Percentiles rank a stretch among this genome's conserved stretches.
Conservation (phyloP, 202 grass and related monocot species). For the Cymbopogon flexuosus region DNA sequence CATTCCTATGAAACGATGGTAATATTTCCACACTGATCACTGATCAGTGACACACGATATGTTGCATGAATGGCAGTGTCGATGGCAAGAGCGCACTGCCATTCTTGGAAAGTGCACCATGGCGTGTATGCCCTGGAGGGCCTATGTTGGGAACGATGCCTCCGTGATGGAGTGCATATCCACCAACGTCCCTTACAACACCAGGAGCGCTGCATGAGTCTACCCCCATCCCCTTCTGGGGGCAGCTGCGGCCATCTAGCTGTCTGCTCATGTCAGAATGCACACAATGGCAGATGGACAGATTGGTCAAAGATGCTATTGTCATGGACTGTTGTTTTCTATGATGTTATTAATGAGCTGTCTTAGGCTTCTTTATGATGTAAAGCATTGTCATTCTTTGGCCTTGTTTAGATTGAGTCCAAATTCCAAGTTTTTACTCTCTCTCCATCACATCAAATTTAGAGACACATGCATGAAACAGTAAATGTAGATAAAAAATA, state of each 20-base stretch:
- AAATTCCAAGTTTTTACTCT: too few species aligned
- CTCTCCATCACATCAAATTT: too few species aligned
- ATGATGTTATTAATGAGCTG: not conserved
- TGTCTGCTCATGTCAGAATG: not conserved
- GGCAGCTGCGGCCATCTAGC: not conserved
- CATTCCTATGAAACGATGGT: not conserved
- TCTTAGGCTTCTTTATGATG: not conserved
- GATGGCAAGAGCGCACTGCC: not conserved
- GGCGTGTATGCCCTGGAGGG: not conserved
- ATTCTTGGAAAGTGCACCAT: not conserved
- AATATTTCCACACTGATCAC: not conserved
- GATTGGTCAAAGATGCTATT: not conserved
- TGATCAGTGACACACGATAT: not conserved
- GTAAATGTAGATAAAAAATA: too few species aligned
- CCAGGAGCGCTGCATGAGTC: not conserved
- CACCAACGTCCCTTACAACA: not conserved
- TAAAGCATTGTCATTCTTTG: not conserved
- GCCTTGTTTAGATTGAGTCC: too few species aligned
- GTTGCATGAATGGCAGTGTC: not conserved
- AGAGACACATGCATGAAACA: too few species aligned
- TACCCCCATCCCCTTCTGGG: not conserved
- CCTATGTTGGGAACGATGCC: not conserved
- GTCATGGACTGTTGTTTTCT: not conserved
- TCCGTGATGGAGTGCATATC: not conserved
- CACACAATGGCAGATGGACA: not conserved